Conservation (phyloP, 2,329 filamentous ascomycete genomes). For the Fusarium sacchari region DNA sequence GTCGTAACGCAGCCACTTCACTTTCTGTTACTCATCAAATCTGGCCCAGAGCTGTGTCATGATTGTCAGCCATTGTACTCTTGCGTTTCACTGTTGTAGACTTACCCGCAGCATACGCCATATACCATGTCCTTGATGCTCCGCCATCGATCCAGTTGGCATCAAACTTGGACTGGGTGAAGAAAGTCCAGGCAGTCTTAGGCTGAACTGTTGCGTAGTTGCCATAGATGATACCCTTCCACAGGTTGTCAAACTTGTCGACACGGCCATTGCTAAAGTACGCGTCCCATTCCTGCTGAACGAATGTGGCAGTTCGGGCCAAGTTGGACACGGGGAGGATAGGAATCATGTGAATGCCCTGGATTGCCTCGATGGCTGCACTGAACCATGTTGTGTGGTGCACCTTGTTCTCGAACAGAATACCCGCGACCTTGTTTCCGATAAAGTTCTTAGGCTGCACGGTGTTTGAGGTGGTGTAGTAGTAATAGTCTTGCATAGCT, state of each 20-base stretch:
- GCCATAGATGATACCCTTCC: conserved; percentile 85
- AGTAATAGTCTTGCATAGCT: conserved; percentile 81
- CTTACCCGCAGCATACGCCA: conserved; percentile 80
- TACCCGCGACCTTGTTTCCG: conserved; percentile 77
- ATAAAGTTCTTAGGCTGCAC: conserved; percentile 80
- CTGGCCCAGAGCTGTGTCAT: conserved; percentile 33
- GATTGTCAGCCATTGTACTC: conserved; percentile 22
- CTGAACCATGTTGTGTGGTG: conserved; percentile 95
- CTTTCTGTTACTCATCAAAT: conserved; percentile 17
- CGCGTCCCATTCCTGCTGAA: conserved; percentile 82
- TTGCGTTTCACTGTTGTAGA: conserved; percentile 30
- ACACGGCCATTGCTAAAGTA: conserved; percentile 78
- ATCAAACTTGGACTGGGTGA: conserved; percentile 73
- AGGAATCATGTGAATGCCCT: conserved; percentile 86
- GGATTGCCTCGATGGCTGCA: conserved; percentile 73
- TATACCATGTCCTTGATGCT: conserved; percentile 84
- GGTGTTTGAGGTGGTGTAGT: conserved; percentile 76
- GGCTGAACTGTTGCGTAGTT: conserved; percentile 85
- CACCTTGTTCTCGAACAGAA: conserved; percentile 93
- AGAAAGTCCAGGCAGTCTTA: conserved; percentile 76
- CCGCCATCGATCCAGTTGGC: conserved; percentile 81
- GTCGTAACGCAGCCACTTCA: background rate
- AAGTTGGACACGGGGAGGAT: conserved; percentile 74
- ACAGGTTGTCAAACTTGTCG: conserved; percentile 75
- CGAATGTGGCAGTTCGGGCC: conserved; percentile 74